A percentile compares a stretch with the other conserved stretches of the same genome.
Conservation (phyloP, 306 rosid genomes). For the Cucurbita maxima region DNA sequence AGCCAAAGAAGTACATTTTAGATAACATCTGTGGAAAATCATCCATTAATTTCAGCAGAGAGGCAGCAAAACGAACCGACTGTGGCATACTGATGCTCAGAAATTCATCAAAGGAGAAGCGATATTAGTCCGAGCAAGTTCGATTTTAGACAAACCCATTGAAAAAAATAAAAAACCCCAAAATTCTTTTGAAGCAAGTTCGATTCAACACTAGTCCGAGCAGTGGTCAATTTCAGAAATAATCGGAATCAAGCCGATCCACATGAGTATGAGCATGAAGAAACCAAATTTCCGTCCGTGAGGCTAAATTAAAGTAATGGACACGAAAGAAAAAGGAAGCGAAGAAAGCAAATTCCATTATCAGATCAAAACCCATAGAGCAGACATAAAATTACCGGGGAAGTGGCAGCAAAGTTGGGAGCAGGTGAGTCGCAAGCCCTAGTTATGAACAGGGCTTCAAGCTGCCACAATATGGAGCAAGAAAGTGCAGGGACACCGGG, state of each 20-base stretch:
- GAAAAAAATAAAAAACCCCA: no score
- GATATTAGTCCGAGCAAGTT: background rate
- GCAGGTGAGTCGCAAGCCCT: slow-evolving; percentile 5
- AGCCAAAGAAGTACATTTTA: slow-evolving; percentile 10
- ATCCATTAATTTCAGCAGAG: background rate
- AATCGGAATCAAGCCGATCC: background rate
- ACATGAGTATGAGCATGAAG: background rate
- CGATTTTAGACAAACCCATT: background rate
- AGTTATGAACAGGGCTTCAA: background rate
- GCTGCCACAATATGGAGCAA: background rate
- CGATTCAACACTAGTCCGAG: background rate
- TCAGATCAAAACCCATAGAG: slow-evolving; percentile 1
- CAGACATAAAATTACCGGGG: background rate
- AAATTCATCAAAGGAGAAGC: background rate
- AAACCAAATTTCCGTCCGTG: background rate
- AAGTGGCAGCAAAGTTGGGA: background rate
- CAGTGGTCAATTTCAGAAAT: background rate
- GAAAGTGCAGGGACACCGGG: background rate
- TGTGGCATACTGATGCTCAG: no score
- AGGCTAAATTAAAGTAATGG: background rate
- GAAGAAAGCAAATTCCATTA: background rate
- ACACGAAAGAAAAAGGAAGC: background rate
- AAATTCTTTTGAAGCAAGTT: background rate
- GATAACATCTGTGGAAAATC: background rate
- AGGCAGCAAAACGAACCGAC: background rate